Evolutionary conservation across 2,329 filamentous ascomycete species (phyloP).

Genomic region (Colletotrichum costaricense): DNA sequence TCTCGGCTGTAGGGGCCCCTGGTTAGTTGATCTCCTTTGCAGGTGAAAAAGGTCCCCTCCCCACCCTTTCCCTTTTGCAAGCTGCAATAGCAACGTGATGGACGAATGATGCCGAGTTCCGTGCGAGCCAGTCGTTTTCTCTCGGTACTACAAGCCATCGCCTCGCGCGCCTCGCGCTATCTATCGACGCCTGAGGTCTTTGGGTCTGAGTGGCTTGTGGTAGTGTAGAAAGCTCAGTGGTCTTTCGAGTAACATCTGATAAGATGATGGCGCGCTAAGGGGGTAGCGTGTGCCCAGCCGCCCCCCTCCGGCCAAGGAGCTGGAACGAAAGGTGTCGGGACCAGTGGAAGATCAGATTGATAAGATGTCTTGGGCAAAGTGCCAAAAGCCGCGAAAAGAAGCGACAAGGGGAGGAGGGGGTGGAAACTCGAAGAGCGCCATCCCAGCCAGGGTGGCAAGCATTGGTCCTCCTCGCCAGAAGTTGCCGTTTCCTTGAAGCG

Average conservation of each 20-base stretch:
- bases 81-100: neutral
- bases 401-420: neutral
- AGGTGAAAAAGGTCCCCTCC: neutral
- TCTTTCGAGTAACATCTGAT: conserved; percentile 16
- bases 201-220: neutral
- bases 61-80: neutral
- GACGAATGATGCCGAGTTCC: neutral
- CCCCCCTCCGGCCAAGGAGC: neutral
- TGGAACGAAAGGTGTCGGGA: conserved; percentile 4
- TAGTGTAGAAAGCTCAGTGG: neutral
- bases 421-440: neutral
- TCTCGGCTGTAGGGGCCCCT: conserved; percentile 18
- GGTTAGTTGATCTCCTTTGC: conserved; percentile 14
- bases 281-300: neutral
- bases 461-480: conserved; percentile 14
- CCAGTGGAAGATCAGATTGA: conserved; percentile 32
- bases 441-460: neutral
- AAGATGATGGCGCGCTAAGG: conserved; percentile 10
- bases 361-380: conserved; percentile 23
- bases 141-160: neutral
- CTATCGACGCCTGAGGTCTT: neutral
- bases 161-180: neutral
- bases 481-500: conserved; percentile 15
- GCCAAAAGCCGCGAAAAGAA: neutral
- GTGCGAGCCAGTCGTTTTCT: neutral